Evolutionary conservation across 352 stramenopile species (phyloP).

Genomic region (Aphanomyces stellatus): DNA sequence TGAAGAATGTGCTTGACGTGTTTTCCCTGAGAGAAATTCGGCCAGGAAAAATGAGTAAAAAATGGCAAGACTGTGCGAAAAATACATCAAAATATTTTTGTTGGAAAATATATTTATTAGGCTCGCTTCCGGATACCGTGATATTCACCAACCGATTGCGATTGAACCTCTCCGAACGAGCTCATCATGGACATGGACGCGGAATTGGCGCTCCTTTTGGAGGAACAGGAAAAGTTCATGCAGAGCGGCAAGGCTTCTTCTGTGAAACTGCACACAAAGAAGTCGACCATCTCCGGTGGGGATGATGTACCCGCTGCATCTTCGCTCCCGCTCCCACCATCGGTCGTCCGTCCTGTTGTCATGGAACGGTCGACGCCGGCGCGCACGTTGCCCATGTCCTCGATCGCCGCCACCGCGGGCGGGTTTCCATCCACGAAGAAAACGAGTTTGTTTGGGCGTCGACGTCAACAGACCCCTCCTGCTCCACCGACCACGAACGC

Average conservation of each 20-base stretch:
- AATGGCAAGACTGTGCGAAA: no score
- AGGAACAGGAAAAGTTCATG: conserved; percentile 76
- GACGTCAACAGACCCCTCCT: conserved; percentile 25
- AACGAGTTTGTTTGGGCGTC: conserved; percentile 63
- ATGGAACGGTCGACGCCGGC: conserved; percentile 35
- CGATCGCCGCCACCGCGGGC: conserved; percentile 26
- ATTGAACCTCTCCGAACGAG: no score
- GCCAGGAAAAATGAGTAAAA: no score
- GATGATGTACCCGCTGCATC: background rate
- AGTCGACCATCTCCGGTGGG: background rate
- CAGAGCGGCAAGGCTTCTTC: conserved; percentile 21
- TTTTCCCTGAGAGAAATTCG: no score
- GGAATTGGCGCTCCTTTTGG: conserved; percentile 66
- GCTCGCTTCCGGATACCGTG: no score
- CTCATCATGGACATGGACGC: conserved; percentile 73
- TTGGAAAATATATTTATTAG: no score
- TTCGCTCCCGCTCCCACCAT: background rate
- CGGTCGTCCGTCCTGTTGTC: conserved; percentile 29
- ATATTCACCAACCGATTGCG: no score
- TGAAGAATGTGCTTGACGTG: no score
- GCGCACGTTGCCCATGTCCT: conserved; percentile 30
- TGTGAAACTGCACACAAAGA: conserved; percentile 11
- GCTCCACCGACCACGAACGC: background rate
- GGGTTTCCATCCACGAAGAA: conserved; percentile 51
- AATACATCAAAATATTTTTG: no score